These are phyloP conservation scores for Colletotrichum sp. DNA, from an alignment of 2,329 filamentous ascomycete genomes.

Conservation along the genomic window DNA sequence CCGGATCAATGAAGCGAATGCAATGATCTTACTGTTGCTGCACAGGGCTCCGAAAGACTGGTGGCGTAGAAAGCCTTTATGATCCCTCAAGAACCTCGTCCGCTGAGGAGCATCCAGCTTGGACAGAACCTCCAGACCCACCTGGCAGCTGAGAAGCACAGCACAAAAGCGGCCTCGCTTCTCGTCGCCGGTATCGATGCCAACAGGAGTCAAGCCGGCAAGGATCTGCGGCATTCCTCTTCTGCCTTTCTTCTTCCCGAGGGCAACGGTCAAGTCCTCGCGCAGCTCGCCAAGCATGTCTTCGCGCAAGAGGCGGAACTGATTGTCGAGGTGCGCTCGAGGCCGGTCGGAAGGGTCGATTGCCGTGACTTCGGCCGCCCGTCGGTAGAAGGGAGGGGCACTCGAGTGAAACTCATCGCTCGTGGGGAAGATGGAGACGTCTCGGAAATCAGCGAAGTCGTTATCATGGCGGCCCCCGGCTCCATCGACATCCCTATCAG, in stretches of 20 bases:
- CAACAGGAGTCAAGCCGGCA: conserved; percentile 38
- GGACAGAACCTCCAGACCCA: conserved; percentile 49
- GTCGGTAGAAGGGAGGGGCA: conserved; percentile 59
- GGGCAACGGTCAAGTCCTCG: conserved; percentile 60
- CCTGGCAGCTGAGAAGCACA: conserved; percentile 44
- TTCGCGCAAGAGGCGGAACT: conserved; percentile 74
- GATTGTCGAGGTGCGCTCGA: conserved; percentile 66
- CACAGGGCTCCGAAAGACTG: conserved; percentile 68
- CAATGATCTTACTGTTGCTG: conserved; percentile 54
- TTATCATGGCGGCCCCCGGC: conserved; percentile 78
- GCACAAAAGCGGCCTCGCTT: conserved; percentile 34
- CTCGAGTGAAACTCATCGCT: conserved; percentile 64
- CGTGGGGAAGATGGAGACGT: conserved; percentile 71
- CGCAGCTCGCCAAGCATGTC: conserved; percentile 73
- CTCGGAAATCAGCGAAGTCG: conserved; percentile 65
- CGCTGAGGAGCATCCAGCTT: conserved; percentile 31
- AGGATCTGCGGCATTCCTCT: conserved; percentile 41
- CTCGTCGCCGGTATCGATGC: conserved; percentile 40
- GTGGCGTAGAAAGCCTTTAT: conserved; percentile 60
- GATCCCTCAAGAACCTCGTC: conserved; percentile 50
- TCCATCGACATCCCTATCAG: conserved; percentile 16
- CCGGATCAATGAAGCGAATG: conserved; percentile 64
- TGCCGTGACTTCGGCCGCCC: conserved; percentile 53
- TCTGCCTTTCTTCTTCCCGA: conserved; percentile 51
- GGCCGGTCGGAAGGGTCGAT: conserved; percentile 39